Evolutionary conservation across 257 asterid species (phyloP).

Genomic region (Petunia secreta): DNA sequence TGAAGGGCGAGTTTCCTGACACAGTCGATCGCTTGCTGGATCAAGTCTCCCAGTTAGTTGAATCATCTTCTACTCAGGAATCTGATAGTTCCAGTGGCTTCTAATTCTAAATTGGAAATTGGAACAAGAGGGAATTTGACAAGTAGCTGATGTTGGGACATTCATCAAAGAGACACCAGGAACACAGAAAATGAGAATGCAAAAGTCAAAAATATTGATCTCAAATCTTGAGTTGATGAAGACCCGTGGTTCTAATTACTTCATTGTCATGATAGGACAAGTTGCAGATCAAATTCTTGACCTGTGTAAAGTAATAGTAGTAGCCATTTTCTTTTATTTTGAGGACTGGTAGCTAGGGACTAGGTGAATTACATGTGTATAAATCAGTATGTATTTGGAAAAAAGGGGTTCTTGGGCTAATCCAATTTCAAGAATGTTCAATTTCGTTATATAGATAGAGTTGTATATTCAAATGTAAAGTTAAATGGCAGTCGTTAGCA

Average conservation of each 20-base stretch:
- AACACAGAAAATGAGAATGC: not conserved
- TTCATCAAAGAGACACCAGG: not conserved
- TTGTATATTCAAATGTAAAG: not conserved
- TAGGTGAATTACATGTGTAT: not conserved
- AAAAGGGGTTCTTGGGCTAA: not conserved
- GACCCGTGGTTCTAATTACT: not conserved
- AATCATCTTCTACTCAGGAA: slow-evolving; percentile 49
- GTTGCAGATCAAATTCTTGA: slow-evolving; percentile 9
- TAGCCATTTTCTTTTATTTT: not conserved
- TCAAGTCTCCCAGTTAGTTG: slow-evolving; percentile 77
- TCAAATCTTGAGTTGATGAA: slow-evolving; percentile 9
- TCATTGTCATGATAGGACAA: slow-evolving; percentile 16
- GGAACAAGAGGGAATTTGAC: slow-evolving; percentile 1
- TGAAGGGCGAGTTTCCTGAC: slow-evolving; percentile 73
- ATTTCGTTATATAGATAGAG: not conserved
- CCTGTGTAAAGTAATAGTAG: not conserved
- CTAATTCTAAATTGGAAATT: slow-evolving; percentile 27
- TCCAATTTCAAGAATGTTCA: not conserved
- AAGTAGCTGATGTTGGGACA: not conserved
- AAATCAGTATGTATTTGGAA: not conserved
- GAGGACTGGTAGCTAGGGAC: not conserved
- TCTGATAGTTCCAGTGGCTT: slow-evolving; percentile 45
- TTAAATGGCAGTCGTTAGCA: not conserved
- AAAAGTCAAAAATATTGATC: slow-evolving; percentile 8
- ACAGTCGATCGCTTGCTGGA: slow-evolving; percentile 69